Evolutionary conservation across 2,329 filamentous ascomycete species (phyloP).

Genomic region (Teratosphaeria gauchensis): DNA sequence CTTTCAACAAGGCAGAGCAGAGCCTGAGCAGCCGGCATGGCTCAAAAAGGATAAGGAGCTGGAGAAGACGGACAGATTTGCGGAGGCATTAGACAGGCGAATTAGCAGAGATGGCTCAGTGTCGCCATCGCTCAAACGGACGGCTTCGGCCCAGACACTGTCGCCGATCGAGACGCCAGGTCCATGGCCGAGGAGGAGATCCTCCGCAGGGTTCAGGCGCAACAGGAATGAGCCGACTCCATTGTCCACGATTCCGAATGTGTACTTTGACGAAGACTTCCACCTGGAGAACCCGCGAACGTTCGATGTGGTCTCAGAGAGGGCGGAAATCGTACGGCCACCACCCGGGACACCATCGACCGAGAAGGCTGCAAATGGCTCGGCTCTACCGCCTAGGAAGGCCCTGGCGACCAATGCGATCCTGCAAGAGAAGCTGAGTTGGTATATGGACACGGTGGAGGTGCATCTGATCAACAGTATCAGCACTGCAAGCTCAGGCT

Average conservation of each 20-base stretch:
- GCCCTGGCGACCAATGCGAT: conserved; percentile 93
- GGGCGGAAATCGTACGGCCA: conserved; percentile 84
- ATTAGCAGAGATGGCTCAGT: conserved; percentile 25
- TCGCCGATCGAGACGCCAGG: conserved; percentile 32
- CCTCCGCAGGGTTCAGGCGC: conserved; percentile 45
- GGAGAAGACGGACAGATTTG: conserved; percentile 39
- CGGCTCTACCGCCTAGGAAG: conserved; percentile 55
- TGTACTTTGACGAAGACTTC: conserved; percentile 94
- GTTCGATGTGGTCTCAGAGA: conserved; percentile 92
- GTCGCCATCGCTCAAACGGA: conserved; percentile 27
- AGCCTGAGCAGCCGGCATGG: conserved; percentile 49
- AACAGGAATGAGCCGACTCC: conserved; percentile 67
- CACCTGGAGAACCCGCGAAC: conserved; percentile 91
- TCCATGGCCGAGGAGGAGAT: conserved; percentile 38
- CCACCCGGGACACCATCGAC: conserved; percentile 37
- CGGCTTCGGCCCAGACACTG: conserved; percentile 31
- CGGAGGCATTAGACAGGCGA: conserved; percentile 37
- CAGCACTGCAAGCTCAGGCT: conserved; percentile 87
- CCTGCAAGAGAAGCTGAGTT: conserved; percentile 92
- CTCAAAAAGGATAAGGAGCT: conserved; percentile 35
- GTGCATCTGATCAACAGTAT: conserved; percentile 95
- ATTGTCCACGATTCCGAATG: conserved; percentile 78
- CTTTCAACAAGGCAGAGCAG: conserved; percentile 72
- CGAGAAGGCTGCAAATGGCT: conserved; percentile 46
- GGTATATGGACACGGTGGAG: conserved; percentile 99